Evolutionary conservation across 495 filamentous ascomycete genomes (phyloP), one percentile per base, ranked within the genome.

Genomic region (Hypoxylon intermedium): DNA sequence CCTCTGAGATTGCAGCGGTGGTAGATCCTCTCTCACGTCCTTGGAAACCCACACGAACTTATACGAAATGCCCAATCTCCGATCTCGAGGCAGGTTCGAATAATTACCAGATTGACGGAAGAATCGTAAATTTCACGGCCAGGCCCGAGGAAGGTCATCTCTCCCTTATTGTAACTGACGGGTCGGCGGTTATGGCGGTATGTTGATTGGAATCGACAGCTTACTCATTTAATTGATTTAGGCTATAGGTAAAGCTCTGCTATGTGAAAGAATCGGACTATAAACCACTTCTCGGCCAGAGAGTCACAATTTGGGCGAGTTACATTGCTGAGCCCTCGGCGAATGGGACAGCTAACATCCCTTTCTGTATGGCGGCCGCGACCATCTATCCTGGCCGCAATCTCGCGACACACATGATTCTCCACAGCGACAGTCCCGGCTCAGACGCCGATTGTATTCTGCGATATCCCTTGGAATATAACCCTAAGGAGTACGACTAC

Each of bases 31-130:
- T 73, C 24, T 73, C 70, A 9, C 69, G 69, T 7, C 58, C 72
- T n/a, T 88, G 84, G 83, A 76, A 77, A 5, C 85, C 86, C 0
- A 68, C 74, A n/a, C 73, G 75, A 30, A 68, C 76, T 3, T 88
- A 88, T 50, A 72, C 81, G 19, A 71, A 77, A 30, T 61, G 69
- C 20, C 64, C 72, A 4, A 88, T 89, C 23, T 67, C 71, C 5
- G 60, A 79, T 11, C 74, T 89, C 6, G 55, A 77, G 34, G 68
- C 81, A 9, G 85, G 87, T 1, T 80, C 81, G 0, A 60, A 63
- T 21, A 75, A 74, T 28, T 78, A 87, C 12, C 72, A 75, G 5
- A 79, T 88, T 48, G 77, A 71, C 26, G 87, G 83, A n/a, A 75
- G 86, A 49, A 61, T 89, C 9, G 84, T 82, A 12, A 88, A 87